Evolutionary conservation across 2,329 filamentous ascomycete species (phyloP).

Genomic region (Verticillium nonalfalfae): DNA sequence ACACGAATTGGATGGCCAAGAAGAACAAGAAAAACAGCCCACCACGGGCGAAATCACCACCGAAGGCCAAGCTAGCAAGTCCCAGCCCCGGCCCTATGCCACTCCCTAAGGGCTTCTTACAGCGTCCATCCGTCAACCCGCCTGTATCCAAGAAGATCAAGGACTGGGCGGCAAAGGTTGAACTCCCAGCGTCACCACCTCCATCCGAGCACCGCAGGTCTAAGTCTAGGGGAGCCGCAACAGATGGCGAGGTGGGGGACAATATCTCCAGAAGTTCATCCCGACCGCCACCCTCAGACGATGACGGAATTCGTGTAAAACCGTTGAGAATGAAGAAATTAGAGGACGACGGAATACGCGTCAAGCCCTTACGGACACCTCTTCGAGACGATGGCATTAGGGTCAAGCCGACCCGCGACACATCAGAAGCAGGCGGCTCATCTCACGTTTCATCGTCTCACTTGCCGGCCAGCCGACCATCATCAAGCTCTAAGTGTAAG

Average conservation of each 20-base stretch:
- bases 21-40: slow-evolving; percentile 43
- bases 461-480: slow-evolving; percentile 5
- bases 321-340: slow-evolving; percentile 25
- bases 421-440: not conserved
- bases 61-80: slow-evolving; percentile 21
- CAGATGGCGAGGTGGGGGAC: slow-evolving; percentile 11
- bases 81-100: slow-evolving; percentile 27
- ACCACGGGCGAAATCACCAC: slow-evolving; percentile 30
- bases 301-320: slow-evolving; percentile 23
- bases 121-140: slow-evolving; percentile 46
- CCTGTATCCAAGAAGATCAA: slow-evolving; percentile 53
- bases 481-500: slow-evolving; percentile 15
- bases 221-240: slow-evolving; percentile 23
- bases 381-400: slow-evolving; percentile 11
- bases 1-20: slow-evolving; percentile 77
- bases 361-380: slow-evolving; percentile 15
- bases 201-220: slow-evolving; percentile 28
- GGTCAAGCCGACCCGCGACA: slow-evolving; percentile 1
- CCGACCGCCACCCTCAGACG: slow-evolving; percentile 14
- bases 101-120: slow-evolving; percentile 53
- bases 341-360: slow-evolving; percentile 26
- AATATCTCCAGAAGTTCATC: not conserved
- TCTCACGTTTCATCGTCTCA: not conserved
- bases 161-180: slow-evolving; percentile 53
- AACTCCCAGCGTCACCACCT: slow-evolving; percentile 35